Percentiles rank a stretch among this genome's conserved stretches.
phyloP scores from a whole-genome alignment of 306 rosid genomes.

The Dryas drummondii region DNA sequence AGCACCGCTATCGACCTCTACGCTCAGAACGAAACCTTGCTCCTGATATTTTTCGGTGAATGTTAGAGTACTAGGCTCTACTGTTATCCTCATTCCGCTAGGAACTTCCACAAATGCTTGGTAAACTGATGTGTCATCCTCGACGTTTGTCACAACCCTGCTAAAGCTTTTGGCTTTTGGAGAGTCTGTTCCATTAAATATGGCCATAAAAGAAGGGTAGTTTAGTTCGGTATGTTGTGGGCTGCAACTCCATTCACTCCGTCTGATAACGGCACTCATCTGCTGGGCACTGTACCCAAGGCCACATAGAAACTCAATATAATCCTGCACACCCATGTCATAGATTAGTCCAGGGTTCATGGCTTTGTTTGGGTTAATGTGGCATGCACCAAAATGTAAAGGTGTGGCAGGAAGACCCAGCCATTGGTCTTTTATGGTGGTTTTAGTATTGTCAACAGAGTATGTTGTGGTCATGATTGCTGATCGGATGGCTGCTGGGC shows the following conservation, averaged over 20 bases:
- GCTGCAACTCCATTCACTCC: neutral
- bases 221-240: neutral
- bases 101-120: neutral
- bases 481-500: conserved; percentile 25
- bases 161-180: neutral
- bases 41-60: conserved; percentile 6
- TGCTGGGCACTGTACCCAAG: neutral
- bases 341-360: conserved; percentile 18
- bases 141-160: conserved; percentile 24
- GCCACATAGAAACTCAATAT: conserved; percentile 22
- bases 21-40: conserved; percentile 5
- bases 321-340: conserved; percentile 14
- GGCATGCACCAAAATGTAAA: conserved; percentile 12
- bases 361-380: conserved; percentile 19
- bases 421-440: neutral
- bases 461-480: conserved; percentile 31
- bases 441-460: neutral
- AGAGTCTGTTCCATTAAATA: neutral
- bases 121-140: neutral
- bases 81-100: neutral
- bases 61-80: conserved; percentile 5
- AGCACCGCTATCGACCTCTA: neutral
- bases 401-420: neutral
- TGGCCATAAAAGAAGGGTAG: conserved; percentile 22
- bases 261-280: conserved; percentile 3